Evolutionary conservation across 1,284 basidiomycete species (phyloP).

Genomic region (Sporisorium iseilematis-ciliati): DNA sequence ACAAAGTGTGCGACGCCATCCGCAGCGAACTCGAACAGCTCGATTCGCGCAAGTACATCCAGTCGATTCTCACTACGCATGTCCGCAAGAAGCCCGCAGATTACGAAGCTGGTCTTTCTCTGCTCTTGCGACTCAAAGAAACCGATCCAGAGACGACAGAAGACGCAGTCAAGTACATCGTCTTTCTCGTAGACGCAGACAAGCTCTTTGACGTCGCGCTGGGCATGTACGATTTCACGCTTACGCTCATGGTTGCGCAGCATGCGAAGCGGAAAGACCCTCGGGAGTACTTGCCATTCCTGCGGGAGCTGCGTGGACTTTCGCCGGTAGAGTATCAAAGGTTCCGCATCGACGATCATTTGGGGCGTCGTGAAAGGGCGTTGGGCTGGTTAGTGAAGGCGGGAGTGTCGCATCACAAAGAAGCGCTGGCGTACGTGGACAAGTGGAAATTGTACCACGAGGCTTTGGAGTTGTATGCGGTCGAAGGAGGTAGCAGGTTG

Average conservation of each 20-base stretch:
- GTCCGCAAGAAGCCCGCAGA: constrained; percentile 92
- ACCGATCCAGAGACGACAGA: constrained; percentile 80
- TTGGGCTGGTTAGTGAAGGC: constrained; percentile 81
- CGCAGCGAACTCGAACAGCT: constrained; percentile 79
- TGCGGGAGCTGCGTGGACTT: constrained; percentile 85
- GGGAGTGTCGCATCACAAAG: constrained; percentile 81
- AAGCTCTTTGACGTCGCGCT: constrained; percentile 91
- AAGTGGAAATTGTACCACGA: constrained; percentile 77
- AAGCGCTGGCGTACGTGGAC: constrained; percentile 84
- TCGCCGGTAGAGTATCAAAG: constrained; percentile 82
- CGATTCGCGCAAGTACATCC: constrained; percentile 84
- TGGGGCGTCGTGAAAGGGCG: constrained; percentile 82
- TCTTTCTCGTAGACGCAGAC: constrained; percentile 95
- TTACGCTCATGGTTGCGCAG: constrained; percentile 95
- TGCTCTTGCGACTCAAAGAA: constrained; percentile 85
- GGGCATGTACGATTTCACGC: constrained; percentile 97
- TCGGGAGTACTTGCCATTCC: constrained; percentile 95
- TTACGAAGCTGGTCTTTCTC: constrained; percentile 83
- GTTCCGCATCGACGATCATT: constrained; percentile 93
- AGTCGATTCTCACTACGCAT: constrained; percentile 90
- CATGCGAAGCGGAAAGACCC: constrained; percentile 97
- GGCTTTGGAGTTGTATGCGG: constrained; percentile 44
- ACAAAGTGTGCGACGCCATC: constrained; percentile 83
- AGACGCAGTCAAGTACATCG: constrained; percentile 97
- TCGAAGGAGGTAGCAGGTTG: constrained; percentile 28